These are phyloP conservation scores for Groenewaldozyma sp. DNA, from an alignment of 1,139 yeast genomes.

Conservation along the genomic window DNA sequence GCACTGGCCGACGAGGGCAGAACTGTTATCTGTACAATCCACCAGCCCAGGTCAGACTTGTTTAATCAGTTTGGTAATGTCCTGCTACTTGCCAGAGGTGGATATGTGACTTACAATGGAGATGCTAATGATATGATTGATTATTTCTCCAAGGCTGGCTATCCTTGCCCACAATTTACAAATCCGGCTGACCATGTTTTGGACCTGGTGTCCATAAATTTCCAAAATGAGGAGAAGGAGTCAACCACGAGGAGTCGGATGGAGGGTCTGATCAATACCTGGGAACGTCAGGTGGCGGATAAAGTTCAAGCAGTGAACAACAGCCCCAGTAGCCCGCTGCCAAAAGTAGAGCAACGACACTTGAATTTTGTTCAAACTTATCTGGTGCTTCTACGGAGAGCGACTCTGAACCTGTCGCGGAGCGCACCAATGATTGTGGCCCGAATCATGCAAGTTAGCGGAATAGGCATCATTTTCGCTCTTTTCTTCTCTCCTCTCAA, in stretches of 20 bases:
- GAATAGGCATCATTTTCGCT: slow-evolving; percentile 57
- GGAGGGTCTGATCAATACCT: slow-evolving; percentile 21
- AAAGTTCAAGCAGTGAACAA: not conserved
- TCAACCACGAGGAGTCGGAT: slow-evolving; percentile 32
- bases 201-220: slow-evolving; percentile 50
- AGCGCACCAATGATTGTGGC: slow-evolving; percentile 56
- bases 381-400: slow-evolving; percentile 36
- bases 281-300: slow-evolving; percentile 17
- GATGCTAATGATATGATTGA: slow-evolving; percentile 34
- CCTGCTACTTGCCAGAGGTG: slow-evolving; percentile 62
- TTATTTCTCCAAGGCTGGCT: slow-evolving; percentile 41
- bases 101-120: slow-evolving; percentile 53
- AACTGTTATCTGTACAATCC: slow-evolving; percentile 71
- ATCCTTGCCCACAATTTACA: slow-evolving; percentile 46
- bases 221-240: slow-evolving; percentile 32
- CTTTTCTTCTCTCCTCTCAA: slow-evolving; percentile 64
- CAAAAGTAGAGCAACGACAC: slow-evolving; percentile 17
- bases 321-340: slow-evolving; percentile 1
- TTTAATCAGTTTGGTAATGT: slow-evolving; percentile 57
- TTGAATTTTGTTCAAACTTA: slow-evolving; percentile 34
- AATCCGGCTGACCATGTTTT: slow-evolving; percentile 68
- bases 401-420: slow-evolving; percentile 46
- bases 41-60: slow-evolving; percentile 69
- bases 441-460: slow-evolving; percentile 55
- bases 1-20: slow-evolving; percentile 53